Evolutionary conservation across 345 rosid species (phyloP).

Genomic region (Microcos paniculata): DNA sequence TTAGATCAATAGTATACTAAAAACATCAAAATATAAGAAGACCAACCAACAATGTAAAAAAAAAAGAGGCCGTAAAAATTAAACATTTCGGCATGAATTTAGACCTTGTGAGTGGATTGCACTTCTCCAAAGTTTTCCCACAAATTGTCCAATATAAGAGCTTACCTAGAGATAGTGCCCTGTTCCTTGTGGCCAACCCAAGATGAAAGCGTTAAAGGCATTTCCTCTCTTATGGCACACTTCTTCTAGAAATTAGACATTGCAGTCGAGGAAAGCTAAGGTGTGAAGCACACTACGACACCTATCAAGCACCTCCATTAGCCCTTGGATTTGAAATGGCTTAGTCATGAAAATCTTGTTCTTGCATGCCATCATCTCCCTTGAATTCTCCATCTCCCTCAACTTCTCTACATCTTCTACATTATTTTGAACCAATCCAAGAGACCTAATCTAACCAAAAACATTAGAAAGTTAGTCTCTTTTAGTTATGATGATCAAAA

Average conservation of each 20-base stretch:
- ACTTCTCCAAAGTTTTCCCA: background rate
- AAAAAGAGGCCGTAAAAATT: too few relatives aligned
- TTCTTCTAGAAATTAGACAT: background rate
- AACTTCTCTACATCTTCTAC: slow-evolving; percentile 45
- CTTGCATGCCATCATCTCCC: slow-evolving; percentile 36
- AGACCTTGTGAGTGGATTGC: too few relatives aligned
- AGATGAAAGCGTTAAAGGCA: background rate
- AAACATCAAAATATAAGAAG: too few relatives aligned
- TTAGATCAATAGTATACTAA: too few relatives aligned
- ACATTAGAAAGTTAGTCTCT: background rate
- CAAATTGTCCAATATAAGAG: too few relatives aligned
- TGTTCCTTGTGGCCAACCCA: slow-evolving; percentile 4
- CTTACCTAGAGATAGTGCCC: background rate
- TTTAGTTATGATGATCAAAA: too few relatives aligned
- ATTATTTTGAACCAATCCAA: background rate
- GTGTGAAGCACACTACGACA: slow-evolving; percentile 89
- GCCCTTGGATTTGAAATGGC: slow-evolving; percentile 43
- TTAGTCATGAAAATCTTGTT: slow-evolving; percentile 40
- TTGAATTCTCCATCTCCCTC: slow-evolving; percentile 42
- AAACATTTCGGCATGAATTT: background rate
- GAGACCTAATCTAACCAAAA: background rate
- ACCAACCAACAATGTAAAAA: too few relatives aligned
- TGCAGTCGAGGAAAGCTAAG: slow-evolving; percentile 52
- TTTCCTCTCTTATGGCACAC: background rate
- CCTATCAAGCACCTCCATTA: slow-evolving; percentile 65